These are phyloP conservation scores for Sinapis alba DNA, from an alignment of 441 rosid genomes.

Conservation along the genomic window DNA sequence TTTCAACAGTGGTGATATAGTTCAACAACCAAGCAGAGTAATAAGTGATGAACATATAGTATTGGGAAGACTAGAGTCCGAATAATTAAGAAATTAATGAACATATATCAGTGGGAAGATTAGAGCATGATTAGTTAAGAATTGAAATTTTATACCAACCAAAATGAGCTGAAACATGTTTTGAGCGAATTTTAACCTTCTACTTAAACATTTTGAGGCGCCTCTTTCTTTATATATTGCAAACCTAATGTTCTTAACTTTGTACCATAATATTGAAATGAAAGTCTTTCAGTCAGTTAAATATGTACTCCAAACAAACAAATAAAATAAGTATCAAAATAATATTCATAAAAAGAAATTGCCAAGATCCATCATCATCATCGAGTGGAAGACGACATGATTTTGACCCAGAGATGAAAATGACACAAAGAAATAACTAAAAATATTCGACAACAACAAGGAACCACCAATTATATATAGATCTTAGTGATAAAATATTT, in stretches of 20 bases:
- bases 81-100: not conserved
- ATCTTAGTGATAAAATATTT: slow-evolving; percentile 12
- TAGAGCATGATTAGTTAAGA: not conserved
- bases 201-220: not conserved
- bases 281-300: not conserved
- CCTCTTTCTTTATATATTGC: not conserved
- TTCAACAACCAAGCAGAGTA: slow-evolving; percentile 17
- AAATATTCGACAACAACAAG: slow-evolving; percentile 23
- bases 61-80: not conserved
- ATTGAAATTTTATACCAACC: not conserved
- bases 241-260: not conserved
- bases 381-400: slow-evolving; percentile 38
- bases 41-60: not conserved
- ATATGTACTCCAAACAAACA: not conserved
- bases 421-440: slow-evolving; percentile 24
- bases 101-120: not conserved
- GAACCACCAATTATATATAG: slow-evolving; percentile 38
- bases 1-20: not conserved
- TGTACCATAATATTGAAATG: not conserved
- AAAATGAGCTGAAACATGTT: not conserved
- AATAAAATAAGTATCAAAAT: not conserved
- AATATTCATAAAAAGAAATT: slow-evolving; percentile 9
- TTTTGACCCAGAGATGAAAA: slow-evolving; percentile 36
- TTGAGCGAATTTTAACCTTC: not conserved
- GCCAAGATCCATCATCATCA: slow-evolving; percentile 25